A percentile compares a stretch with the other conserved stretches of the same genome.
These are phyloP conservation scores for Saccharomycopsis guyanensis DNA, from an alignment of 805 yeast species.

Conservation along the genomic window DNA sequence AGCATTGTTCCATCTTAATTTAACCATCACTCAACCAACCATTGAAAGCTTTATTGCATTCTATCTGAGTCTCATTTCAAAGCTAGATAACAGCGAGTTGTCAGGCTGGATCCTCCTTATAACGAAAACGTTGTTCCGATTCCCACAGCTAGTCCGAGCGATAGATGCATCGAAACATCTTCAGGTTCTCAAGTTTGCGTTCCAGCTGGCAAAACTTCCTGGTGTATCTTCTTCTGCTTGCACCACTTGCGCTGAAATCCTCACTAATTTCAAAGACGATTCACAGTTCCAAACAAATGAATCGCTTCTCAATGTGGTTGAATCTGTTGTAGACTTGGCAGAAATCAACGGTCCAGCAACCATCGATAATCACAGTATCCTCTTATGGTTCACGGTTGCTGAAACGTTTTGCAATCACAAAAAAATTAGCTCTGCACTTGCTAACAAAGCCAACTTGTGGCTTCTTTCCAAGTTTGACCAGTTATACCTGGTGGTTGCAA, in stretches of 20 bases:
- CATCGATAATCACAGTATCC: slow-evolving; percentile 39
- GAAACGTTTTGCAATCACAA: slow-evolving; percentile 30
- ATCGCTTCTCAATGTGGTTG: slow-evolving; percentile 42
- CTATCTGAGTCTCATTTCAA: not conserved
- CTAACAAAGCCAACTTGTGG: slow-evolving; percentile 43
- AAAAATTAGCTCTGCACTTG: slow-evolving; percentile 25
- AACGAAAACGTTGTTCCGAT: slow-evolving; percentile 1
- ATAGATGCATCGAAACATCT: not conserved
- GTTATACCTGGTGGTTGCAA: slow-evolving; percentile 17
- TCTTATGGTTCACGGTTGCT: slow-evolving; percentile 45
- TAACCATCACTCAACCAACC: not conserved
- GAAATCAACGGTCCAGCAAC: slow-evolving; percentile 54
- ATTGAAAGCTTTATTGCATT: not conserved
- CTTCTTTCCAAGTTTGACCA: slow-evolving; percentile 38
- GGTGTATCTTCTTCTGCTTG: slow-evolving; percentile 25
- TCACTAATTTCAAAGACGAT: too few relatives aligned
- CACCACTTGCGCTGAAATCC: slow-evolving; percentile 17
- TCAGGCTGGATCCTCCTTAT: slow-evolving; percentile 4
- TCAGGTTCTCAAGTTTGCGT: slow-evolving; percentile 26
- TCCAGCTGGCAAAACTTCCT: slow-evolving; percentile 29
- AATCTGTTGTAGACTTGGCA: slow-evolving; percentile 43
- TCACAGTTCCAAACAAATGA: too few relatives aligned
- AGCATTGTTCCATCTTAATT: not conserved
- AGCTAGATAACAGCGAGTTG: not conserved
- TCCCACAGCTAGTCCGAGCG: slow-evolving; percentile 5